Conservation (phyloP, 352 stramenopile species). For the Globisporangium emineosum region DNA sequence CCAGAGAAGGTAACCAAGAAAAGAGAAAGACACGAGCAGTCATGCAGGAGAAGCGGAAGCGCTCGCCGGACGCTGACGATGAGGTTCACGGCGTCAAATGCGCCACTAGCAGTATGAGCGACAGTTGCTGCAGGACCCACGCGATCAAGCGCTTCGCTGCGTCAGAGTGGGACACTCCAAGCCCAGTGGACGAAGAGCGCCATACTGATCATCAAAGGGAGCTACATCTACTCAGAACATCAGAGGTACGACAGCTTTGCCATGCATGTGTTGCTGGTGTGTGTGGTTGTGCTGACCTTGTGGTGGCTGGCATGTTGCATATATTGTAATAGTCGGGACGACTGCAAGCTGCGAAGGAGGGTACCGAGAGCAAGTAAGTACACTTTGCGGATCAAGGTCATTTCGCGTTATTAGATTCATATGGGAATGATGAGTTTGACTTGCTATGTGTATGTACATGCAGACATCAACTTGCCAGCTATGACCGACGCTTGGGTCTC, state of each 20-base stretch:
- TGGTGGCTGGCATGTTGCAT: not conserved
- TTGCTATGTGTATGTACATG: not conserved
- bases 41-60: conserved; percentile 6
- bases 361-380: not conserved
- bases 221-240: not conserved
- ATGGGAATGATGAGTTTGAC: not conserved
- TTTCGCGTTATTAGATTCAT: not conserved
- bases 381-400: not conserved
- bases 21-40: not conserved
- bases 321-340: not conserved
- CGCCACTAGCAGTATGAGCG: not conserved
- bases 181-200: not conserved
- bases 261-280: not conserved
- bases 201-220: not conserved
- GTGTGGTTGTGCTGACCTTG: not conserved
- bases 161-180: not conserved
- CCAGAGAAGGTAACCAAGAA: not conserved
- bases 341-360: not conserved
- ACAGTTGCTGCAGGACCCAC: not conserved
- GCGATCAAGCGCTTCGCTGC: not conserved
- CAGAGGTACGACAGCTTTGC: not conserved
- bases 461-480: no score
- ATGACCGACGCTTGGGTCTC: not conserved
- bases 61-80: not conserved
- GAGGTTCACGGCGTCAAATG: not conserved